A percentile compares a stretch with the other conserved stretches of the same genome.
Conservation (phyloP, 129 eudicot species). For the Flaveria linearis region DNA sequence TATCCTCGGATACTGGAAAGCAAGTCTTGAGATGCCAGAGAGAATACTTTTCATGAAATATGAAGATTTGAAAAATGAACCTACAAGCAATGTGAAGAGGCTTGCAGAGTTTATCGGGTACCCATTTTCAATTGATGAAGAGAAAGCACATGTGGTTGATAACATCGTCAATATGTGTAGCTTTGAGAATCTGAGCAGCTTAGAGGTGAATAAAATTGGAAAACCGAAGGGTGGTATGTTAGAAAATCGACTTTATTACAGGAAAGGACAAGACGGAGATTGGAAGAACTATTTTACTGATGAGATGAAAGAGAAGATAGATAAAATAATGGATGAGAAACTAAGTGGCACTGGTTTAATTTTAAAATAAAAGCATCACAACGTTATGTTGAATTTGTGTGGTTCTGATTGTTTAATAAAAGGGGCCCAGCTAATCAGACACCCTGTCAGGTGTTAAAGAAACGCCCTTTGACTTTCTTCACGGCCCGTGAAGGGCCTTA, state of each 20-base stretch:
- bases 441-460: no score
- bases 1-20: slow-evolving; percentile 1
- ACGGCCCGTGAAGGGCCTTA: no score
- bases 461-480: no score
- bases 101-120: slow-evolving; percentile 6
- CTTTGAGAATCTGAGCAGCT: slow-evolving; percentile 1
- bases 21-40: background rate
- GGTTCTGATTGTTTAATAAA: no score
- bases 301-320: slow-evolving; percentile 6
- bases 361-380: no score
- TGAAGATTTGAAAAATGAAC: background rate
- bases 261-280: background rate
- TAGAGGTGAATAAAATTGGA: slow-evolving; percentile 12
- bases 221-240: background rate
- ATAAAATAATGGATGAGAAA: background rate
- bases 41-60: background rate
- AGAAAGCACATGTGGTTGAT: background rate
- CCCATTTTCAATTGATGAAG: background rate
- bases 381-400: no score
- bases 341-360: background rate
- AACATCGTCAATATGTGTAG: background rate
- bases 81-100: background rate
- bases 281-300: background rate
- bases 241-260: background rate
- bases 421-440: no score